Conservation (phyloP, 2,329 filamentous ascomycete genomes). For the Penicillium aurantiogriseum region DNA sequence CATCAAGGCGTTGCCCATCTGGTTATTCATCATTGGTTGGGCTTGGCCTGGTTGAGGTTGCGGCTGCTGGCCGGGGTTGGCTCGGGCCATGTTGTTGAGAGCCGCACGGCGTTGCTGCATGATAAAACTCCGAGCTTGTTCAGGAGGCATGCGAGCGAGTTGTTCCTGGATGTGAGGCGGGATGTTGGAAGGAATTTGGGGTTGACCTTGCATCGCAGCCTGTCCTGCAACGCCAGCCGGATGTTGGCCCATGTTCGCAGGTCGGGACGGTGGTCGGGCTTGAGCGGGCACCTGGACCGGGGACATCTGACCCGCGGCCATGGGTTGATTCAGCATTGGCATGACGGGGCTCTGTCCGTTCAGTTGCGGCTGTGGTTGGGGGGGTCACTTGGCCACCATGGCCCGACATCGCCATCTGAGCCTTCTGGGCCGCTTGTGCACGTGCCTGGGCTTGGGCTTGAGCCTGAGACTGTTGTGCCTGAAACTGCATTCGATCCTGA, state of each 20-base stretch:
- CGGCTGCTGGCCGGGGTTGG: slow-evolving; percentile 31
- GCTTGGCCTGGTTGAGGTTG: slow-evolving; percentile 35
- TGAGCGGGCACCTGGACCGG: slow-evolving; percentile 36
- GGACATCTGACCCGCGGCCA: slow-evolving; percentile 41
- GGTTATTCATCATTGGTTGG: slow-evolving; percentile 32
- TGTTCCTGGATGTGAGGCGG: slow-evolving; percentile 38
- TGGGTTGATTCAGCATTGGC: slow-evolving; percentile 46
- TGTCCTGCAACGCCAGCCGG: slow-evolving; percentile 31
- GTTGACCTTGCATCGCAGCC: slow-evolving; percentile 33
- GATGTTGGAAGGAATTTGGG: slow-evolving; percentile 35
- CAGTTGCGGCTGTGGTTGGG: slow-evolving; percentile 40
- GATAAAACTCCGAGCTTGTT: slow-evolving; percentile 36
- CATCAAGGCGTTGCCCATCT: slow-evolving; percentile 36
- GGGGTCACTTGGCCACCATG: slow-evolving; percentile 46
- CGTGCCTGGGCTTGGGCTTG: slow-evolving; percentile 41
- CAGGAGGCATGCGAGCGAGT: slow-evolving; percentile 35
- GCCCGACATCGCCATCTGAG: slow-evolving; percentile 47
- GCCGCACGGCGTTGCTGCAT: slow-evolving; percentile 36
- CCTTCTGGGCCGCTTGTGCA: slow-evolving; percentile 46
- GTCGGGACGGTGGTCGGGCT: slow-evolving; percentile 34
- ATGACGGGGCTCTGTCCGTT: slow-evolving; percentile 43
- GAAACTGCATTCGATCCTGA: slow-evolving; percentile 43
- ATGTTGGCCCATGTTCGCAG: slow-evolving; percentile 35
- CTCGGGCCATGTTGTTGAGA: slow-evolving; percentile 34
- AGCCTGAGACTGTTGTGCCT: slow-evolving; percentile 33